These are phyloP conservation scores for Ceratocystis huliohia DNA, from an alignment of 2,329 filamentous ascomycete genomes.

Conservation along the genomic window DNA sequence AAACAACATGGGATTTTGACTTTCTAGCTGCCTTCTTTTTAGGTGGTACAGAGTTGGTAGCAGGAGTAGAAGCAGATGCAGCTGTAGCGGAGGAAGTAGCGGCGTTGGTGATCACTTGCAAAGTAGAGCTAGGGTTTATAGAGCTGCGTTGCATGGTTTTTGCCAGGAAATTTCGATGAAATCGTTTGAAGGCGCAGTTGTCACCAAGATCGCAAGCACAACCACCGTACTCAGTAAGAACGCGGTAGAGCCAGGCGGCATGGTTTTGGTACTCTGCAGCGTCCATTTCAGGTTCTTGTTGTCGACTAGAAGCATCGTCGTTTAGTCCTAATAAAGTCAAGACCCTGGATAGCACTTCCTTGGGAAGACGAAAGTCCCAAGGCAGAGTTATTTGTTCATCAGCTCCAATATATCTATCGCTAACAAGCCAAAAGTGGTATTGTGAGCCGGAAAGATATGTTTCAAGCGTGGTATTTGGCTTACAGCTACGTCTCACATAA, in stretches of 20 bases:
- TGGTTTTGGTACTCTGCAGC: conserved; percentile 49
- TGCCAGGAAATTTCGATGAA: conserved; percentile 42
- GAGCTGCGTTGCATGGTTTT: conserved; percentile 32
- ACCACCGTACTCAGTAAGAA: conserved; percentile 65
- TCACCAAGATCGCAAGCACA: conserved; percentile 58
- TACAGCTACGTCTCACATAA: conserved; percentile 85
- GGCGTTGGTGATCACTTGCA: conserved; percentile 22
- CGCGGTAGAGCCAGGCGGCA: conserved; percentile 51
- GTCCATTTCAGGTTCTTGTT: conserved; percentile 40
- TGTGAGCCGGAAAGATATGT: conserved; percentile 67
- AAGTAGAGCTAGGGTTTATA: background rate
- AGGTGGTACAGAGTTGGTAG: background rate
- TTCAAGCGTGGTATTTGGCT: conserved; percentile 76
- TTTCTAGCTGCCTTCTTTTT: conserved; percentile 43
- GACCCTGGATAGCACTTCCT: conserved; percentile 40
- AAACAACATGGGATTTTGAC: conserved; percentile 42
- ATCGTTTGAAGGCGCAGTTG: conserved; percentile 52
- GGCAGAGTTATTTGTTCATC: conserved; percentile 50
- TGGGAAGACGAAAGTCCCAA: conserved; percentile 56
- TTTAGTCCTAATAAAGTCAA: conserved; percentile 48
- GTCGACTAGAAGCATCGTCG: conserved; percentile 43
- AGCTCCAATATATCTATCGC: conserved; percentile 58
- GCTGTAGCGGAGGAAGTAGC: background rate
- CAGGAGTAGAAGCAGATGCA: background rate
- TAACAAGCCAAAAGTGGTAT: conserved; percentile 88